A percentile compares a stretch with the other conserved stretches of the same genome.
These are phyloP conservation scores for Loxodes magnus DNA, from an alignment of 73 alveolate genomes.

Conservation along the genomic window DNA sequence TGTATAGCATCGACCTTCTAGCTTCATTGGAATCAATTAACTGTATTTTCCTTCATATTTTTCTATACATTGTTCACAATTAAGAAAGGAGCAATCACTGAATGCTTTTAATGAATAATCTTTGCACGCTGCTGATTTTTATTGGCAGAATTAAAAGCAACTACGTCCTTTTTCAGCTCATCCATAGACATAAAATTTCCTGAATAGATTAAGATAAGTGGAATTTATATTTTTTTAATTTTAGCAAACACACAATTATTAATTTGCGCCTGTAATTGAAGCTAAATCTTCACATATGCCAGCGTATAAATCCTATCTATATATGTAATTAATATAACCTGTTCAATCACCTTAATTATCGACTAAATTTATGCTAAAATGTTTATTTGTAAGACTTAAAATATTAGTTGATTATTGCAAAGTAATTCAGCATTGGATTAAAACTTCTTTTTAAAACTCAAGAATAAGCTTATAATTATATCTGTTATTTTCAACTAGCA, in stretches of 20 bases:
- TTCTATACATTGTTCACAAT: no score
- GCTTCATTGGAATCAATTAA: no score
- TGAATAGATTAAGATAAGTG: no score
- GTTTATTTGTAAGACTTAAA: neutral
- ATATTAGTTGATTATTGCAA: neutral
- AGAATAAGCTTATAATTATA: neutral
- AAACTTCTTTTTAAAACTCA: neutral
- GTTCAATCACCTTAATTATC: neutral
- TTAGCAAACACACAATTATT: conserved; percentile 2
- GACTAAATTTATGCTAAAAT: neutral
- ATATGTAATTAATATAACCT: neutral
- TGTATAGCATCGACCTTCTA: no score
- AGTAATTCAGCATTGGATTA: neutral
- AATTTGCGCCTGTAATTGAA: neutral
- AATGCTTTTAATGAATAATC: no score
- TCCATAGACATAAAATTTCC: no score
- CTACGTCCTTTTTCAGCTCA: no score
- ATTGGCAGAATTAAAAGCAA: no score
- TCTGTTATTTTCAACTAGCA: neutral
- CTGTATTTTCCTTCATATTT: no score
- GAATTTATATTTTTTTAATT: no score
- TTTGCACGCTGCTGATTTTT: no score
- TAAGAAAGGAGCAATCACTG: no score
- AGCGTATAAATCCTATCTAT: conserved; percentile 4
- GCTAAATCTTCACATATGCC: conserved; percentile 2